Evolutionary conservation across 805 yeast species (phyloP).

Genomic region (Saturnispora hagleri): DNA sequence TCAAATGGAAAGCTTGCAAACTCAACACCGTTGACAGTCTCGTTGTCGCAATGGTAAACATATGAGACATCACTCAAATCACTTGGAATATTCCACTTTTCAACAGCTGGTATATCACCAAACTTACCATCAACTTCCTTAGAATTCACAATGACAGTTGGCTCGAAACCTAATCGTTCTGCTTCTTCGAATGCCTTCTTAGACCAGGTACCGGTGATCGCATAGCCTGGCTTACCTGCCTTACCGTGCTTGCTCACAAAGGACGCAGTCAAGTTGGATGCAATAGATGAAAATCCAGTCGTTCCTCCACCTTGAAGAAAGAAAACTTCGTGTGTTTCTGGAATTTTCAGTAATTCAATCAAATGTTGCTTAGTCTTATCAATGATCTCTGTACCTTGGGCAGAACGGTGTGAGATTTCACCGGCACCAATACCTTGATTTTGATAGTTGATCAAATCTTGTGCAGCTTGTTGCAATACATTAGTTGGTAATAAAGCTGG

Average conservation of each 20-base stretch:
- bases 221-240: slow-evolving; percentile 74
- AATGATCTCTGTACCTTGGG: slow-evolving; percentile 68
- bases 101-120: slow-evolving; percentile 56
- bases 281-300: slow-evolving; percentile 84
- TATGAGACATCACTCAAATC: slow-evolving; percentile 65
- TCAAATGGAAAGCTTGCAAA: slow-evolving; percentile 43
- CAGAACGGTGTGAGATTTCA: slow-evolving; percentile 92
- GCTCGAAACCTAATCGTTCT: slow-evolving; percentile 65
- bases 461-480: slow-evolving; percentile 83
- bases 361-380: slow-evolving; percentile 66
- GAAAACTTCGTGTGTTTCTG: slow-evolving; percentile 89
- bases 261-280: slow-evolving; percentile 71
- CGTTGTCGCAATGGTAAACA: slow-evolving; percentile 90
- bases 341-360: slow-evolving; percentile 56
- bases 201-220: slow-evolving; percentile 93
- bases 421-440: slow-evolving; percentile 79
- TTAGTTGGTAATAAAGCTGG: slow-evolving; percentile 85
- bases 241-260: slow-evolving; percentile 57
- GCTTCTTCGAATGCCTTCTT: slow-evolving; percentile 85
- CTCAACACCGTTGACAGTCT: slow-evolving; percentile 94
- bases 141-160: slow-evolving; percentile 60
- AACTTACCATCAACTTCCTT: slow-evolving; percentile 49
- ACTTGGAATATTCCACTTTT: slow-evolving; percentile 53
- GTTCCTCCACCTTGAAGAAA: slow-evolving; percentile 99
- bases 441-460: slow-evolving; percentile 66